Conservation (phyloP, 371 early-diverging fungal genomes). For the Lichtheimia ornata region DNA sequence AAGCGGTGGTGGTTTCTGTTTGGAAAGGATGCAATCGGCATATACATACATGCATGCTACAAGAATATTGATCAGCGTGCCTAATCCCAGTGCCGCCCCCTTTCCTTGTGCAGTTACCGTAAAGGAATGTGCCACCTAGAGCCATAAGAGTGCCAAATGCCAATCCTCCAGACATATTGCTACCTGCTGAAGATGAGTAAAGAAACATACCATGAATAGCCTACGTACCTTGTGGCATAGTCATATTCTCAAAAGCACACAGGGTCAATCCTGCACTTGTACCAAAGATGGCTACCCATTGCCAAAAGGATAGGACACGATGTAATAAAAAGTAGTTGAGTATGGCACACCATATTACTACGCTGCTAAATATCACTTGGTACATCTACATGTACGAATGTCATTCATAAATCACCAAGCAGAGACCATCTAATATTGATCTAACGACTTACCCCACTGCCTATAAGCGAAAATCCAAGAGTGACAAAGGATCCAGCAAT, state of each 20-base stretch:
- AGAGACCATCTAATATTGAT: too few relatives aligned
- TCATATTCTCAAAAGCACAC: conserved; percentile 33
- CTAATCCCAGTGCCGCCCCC: too few relatives aligned
- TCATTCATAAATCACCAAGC: neutral
- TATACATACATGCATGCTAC: conserved; percentile 55
- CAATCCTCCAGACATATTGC: conserved; percentile 11
- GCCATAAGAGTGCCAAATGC: conserved; percentile 57
- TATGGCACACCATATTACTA: conserved; percentile 80
- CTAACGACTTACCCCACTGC: conserved; percentile 61
- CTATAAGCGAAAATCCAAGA: conserved; percentile 71
- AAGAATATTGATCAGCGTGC: too few relatives aligned
- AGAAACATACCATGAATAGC: neutral
- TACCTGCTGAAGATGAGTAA: neutral
- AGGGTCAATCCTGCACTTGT: conserved; percentile 70
- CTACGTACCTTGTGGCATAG: too few relatives aligned
- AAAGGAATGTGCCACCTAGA: conserved; percentile 58
- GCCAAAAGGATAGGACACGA: conserved; percentile 50
- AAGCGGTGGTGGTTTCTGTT: conserved; percentile 41
- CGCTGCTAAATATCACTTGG: conserved; percentile 74
- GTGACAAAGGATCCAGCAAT: conserved; percentile 70
- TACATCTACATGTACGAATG: conserved; percentile 56
- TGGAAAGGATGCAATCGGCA: conserved; percentile 55
- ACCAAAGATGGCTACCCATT: conserved; percentile 70
- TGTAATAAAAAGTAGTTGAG: conserved; percentile 62
- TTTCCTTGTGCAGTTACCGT: conserved; percentile 33